Base-by-base conservation (phyloP, 768 basidiomycete genomes). In the Grammothele lineata region DNA sequence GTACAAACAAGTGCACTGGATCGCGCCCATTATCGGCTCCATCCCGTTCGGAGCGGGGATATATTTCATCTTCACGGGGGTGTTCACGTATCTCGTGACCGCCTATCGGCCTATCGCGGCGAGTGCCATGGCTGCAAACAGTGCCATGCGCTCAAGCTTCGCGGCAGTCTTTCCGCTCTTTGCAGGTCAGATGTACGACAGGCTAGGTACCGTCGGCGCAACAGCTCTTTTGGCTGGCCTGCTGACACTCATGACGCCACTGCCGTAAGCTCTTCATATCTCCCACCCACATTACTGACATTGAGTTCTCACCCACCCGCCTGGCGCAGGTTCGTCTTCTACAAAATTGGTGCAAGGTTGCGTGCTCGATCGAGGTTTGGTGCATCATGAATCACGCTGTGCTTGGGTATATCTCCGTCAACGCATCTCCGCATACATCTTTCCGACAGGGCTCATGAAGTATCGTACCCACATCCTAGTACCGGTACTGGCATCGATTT, bases 161-260 rank as follows among this genome's bases (percentile, higher is more conserved):
- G 77, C 76, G 0, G 71, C 69, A 2, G 71, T 64, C 1, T 80
- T 80, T 57, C 78, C 80, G 2, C 59, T 80, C 19, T 79, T 77
- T 43, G 75, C 77, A 1, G 66, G 65, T 1, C 67, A 71, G 24
- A 74, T 80, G 77, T 82, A 76, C 50, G 49, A 62, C 10, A 54
- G 63, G 4, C 60, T 89, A 5, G 84, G 86, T 0, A 80, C 82
- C 0, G 83, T 84, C 0, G 87, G 86, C 0, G 85, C 83, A 1
- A 83, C 81, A 0, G 85, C 81, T 12, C 69, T 87, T n/a, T 57
- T 88, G 15, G 86, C 80, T 1, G 84, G 85, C 1, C 58, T 88
- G 10, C 73, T 76, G 47, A 73, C 76, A 2, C 37, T 83, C 15
- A 77, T 83, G 73, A 74, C 76, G 1, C 86, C 86, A 0, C 57